Evolutionary conservation across 73 alveolate genomes (phyloP), one percentile per base, ranked within the genome.

Genomic region (Urostyla sp.): DNA sequence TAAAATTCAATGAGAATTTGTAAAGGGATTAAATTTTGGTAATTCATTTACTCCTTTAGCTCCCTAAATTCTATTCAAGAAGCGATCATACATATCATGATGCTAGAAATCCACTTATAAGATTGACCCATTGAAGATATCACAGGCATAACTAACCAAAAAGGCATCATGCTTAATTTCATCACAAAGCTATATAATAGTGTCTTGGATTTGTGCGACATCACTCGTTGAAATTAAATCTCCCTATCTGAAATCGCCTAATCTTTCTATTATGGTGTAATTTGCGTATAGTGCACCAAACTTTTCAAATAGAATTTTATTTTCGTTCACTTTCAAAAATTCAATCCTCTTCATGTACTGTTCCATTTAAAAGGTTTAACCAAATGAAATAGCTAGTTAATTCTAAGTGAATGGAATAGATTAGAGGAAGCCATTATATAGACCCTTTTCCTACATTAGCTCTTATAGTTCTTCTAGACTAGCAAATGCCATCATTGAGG

Each of bases 201-300:
- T n/a, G n/a, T n/a, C n/a, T n/a, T n/a, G n/a, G n/a, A n/a, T n/a
- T n/a, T n/a, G n/a, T n/a, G n/a, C n/a, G n/a, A n/a, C n/a, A n/a
- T n/a, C n/a, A n/a, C n/a, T n/a, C n/a, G n/a, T n/a, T n/a, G 72
- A 20, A 3, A 69, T 21, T 3, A 69, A 49, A 26, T 69, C 40
- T 44, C 34, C 30, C 44, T 69, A 54, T 49, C 83, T 69, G 31
- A 69, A 69, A 1, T 69, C 83, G 7, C 83, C 83, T 5, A 69
- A 28, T 27, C 72, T 45, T 16, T 69, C 83, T 24, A 26, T 59
- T 13, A 69, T 69, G 8, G 52, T 69, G 34, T 49, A 69, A 21
- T n/a, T 15, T 10, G 83, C 83, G n/a, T 24, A 48, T 5, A 69
- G 36, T 4, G 7, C 10, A 15, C 40, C 51, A 2, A 69, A 7